Evolutionary conservation across 163 green algal species (phyloP).

Genomic region (Chlorella variabilis): DNA sequence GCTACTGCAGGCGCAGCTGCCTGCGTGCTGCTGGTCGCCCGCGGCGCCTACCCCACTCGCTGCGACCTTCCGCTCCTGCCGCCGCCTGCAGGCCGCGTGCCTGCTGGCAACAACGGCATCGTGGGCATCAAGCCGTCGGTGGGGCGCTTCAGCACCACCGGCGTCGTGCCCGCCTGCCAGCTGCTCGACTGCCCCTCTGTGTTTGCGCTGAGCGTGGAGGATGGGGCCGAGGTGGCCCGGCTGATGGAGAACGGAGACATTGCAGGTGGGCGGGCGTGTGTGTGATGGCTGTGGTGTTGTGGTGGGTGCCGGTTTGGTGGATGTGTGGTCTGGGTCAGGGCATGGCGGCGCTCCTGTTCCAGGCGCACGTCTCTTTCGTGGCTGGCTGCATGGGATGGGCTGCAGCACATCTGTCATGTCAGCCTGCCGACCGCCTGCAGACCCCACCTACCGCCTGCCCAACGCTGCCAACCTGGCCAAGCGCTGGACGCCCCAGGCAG

Average conservation of each 20-base stretch:
- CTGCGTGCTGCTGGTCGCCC: too few relatives aligned
- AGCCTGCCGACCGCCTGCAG: slow-evolving; percentile 28
- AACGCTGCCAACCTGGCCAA: slow-evolving; percentile 34
- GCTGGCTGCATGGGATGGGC: too few relatives aligned
- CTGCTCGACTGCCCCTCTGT: slow-evolving; percentile 83
- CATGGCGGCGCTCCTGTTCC: too few relatives aligned
- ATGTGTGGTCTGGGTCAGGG: too few relatives aligned
- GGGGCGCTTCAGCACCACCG: slow-evolving; percentile 68
- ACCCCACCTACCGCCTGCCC: slow-evolving; percentile 52
- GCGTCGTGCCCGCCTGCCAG: slow-evolving; percentile 80
- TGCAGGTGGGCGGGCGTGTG: not conserved
- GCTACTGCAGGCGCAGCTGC: too few relatives aligned
- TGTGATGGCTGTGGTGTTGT: not conserved
- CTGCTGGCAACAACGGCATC: slow-evolving; percentile 79
- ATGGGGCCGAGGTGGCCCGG: slow-evolving; percentile 54
- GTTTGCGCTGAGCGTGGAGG: slow-evolving; percentile 70
- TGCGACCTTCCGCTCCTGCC: too few relatives aligned
- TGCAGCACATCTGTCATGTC: too few relatives aligned
- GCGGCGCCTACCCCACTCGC: too few relatives aligned
- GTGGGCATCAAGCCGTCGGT: slow-evolving; percentile 83
- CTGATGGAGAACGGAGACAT: slow-evolving; percentile 40
- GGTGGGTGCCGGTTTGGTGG: too few relatives aligned
- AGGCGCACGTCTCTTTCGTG: too few relatives aligned
- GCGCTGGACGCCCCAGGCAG: slow-evolving; percentile 44
- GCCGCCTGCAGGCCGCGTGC: slow-evolving; percentile 67